Evolutionary conservation across 75 land plant species (phyloP).

Genomic region (Selaginella moellendorffii): DNA sequence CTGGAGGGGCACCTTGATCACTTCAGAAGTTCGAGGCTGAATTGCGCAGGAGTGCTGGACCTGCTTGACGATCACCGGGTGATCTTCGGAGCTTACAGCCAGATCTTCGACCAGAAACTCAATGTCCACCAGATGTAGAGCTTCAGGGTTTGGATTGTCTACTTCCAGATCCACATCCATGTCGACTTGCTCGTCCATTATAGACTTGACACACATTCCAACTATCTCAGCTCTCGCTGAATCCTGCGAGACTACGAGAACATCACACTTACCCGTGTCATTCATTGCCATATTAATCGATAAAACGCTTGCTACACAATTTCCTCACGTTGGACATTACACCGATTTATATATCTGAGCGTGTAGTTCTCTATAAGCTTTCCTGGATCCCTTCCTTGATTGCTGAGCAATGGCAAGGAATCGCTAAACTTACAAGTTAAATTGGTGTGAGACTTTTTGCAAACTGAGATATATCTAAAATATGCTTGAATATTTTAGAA

Average conservation of each 20-base stretch:
- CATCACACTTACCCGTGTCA: neutral
- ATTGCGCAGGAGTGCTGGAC: neutral
- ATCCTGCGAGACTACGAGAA: no score
- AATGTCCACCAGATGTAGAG: neutral
- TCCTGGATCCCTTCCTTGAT: no score
- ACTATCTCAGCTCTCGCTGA: neutral
- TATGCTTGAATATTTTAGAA: no score
- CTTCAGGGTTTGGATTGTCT: neutral
- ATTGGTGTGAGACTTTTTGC: no score
- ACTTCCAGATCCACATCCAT: neutral
- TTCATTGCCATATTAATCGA: neutral
- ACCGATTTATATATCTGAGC: no score
- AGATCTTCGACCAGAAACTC: neutral
- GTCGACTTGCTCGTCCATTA: neutral
- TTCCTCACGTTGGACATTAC: neutral
- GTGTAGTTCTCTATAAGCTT: no score
- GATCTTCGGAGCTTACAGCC: neutral
- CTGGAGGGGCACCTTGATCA: neutral
- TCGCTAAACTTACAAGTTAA: no score
- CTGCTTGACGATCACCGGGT: neutral
- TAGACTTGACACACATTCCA: neutral
- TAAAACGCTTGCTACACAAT: no score
- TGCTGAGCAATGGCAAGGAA: no score
- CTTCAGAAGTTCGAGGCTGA: neutral
- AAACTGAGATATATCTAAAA: no score